Conservation (phyloP, 129 eudicot species). For the Gnaphalium uliginosum region DNA sequence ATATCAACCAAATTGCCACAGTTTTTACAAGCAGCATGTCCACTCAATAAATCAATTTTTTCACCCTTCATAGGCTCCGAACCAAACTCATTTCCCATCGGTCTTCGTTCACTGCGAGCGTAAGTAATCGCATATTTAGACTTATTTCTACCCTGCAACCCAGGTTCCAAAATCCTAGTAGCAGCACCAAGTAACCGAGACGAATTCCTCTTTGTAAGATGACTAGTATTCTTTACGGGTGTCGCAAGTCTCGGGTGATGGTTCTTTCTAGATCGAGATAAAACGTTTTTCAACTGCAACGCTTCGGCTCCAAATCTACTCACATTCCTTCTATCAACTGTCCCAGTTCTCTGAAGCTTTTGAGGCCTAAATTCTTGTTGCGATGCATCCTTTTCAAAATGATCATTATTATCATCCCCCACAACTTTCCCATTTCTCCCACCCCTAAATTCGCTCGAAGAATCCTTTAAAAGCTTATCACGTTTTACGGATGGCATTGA, state of each 20-base stretch:
- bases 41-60: conserved; percentile 23
- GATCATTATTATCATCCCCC: conserved; percentile 9
- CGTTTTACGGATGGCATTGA: conserved; percentile 61
- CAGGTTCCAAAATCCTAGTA: conserved; percentile 78
- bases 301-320: conserved; percentile 69
- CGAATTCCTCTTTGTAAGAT: conserved; percentile 42
- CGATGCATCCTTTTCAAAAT: conserved; percentile 39
- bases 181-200: conserved; percentile 80
- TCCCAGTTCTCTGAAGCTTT: conserved; percentile 72
- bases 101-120: conserved; percentile 28
- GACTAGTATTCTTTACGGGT: conserved; percentile 64
- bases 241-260: conserved; percentile 57
- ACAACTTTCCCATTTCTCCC: conserved; percentile 31
- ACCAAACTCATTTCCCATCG: conserved; percentile 9
- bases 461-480: conserved; percentile 37
- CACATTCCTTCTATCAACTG: conserved; percentile 45
- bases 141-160: conserved; percentile 40
- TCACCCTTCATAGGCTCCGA: conserved; percentile 34
- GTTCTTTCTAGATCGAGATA: conserved; percentile 65
- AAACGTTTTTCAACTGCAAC: conserved; percentile 59
- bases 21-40: conserved; percentile 50
- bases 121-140: conserved; percentile 55
- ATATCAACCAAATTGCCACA: conserved; percentile 51
- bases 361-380: conserved; percentile 68
- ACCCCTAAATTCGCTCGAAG: conserved; percentile 22